Conservation (phyloP, 495 filamentous ascomycete genomes). For the Aspergillus leporis region DNA sequence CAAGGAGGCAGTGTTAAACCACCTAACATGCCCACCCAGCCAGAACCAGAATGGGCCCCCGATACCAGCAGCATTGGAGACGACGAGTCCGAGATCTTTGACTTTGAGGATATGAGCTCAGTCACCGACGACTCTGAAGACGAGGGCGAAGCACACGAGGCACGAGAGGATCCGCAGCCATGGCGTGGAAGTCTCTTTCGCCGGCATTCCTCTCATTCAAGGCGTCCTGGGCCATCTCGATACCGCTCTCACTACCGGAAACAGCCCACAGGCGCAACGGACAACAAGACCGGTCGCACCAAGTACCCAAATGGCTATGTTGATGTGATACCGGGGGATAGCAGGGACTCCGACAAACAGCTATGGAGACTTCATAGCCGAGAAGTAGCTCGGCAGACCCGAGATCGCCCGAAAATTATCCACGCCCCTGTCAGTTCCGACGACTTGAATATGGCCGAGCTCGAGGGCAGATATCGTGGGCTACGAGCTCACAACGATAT, state of each 20-base stretch:
- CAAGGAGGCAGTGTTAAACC: slow-evolving; percentile 1
- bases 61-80: slow-evolving; percentile 22
- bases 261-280: slow-evolving; percentile 5
- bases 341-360: slow-evolving; percentile 7
- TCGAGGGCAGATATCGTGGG: slow-evolving; percentile 21
- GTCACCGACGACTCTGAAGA: slow-evolving; percentile 17
- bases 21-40: slow-evolving; percentile 4
- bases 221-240: slow-evolving; percentile 1
- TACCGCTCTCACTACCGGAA: slow-evolving; percentile 25
- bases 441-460: slow-evolving; percentile 19
- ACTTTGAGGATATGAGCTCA: slow-evolving; percentile 12
- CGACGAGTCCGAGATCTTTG: slow-evolving; percentile 17
- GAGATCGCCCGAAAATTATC: slow-evolving; percentile 22
- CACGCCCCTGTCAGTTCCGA: slow-evolving; percentile 17
- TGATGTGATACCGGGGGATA: slow-evolving; percentile 19
- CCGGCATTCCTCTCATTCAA: slow-evolving; percentile 14
- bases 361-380: background rate
- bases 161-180: slow-evolving; percentile 3
- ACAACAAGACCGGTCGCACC: slow-evolving; percentile 4
- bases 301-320: slow-evolving; percentile 11
- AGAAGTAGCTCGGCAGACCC: slow-evolving; percentile 14
- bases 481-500: slow-evolving; percentile 23
- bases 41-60: slow-evolving; percentile 13
- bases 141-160: slow-evolving; percentile 1
- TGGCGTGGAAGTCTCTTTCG: slow-evolving; percentile 24